phyloP scores from a whole-genome alignment of 768 basidiomycete species.

The Mycena galericulata region DNA sequence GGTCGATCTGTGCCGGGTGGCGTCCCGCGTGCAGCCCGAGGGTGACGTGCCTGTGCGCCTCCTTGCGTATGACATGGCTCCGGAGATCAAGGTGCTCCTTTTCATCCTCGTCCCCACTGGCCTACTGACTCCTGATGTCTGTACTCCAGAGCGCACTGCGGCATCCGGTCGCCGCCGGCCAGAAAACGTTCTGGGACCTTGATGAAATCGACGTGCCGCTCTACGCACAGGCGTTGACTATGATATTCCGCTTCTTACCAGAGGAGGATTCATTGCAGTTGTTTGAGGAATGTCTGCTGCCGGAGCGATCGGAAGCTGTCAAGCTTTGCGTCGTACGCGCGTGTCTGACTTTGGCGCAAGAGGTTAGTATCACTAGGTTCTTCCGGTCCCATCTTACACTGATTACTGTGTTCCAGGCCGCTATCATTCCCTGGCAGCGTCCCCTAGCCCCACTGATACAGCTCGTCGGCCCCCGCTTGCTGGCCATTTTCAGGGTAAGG shows the following conservation, averaged over 20 bases:
- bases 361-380: slow-evolving; percentile 57
- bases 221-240: slow-evolving; percentile 79
- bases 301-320: slow-evolving; percentile 84
- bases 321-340: slow-evolving; percentile 85
- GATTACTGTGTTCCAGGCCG: slow-evolving; percentile 51
- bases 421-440: slow-evolving; percentile 68
- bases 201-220: slow-evolving; percentile 85
- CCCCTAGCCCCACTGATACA: slow-evolving; percentile 61
- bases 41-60: slow-evolving; percentile 73
- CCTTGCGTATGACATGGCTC: slow-evolving; percentile 78
- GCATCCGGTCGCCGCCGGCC: slow-evolving; percentile 47
- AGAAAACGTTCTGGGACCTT: slow-evolving; percentile 79
- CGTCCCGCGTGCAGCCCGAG: slow-evolving; percentile 60
- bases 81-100: slow-evolving; percentile 77
- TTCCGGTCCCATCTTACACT: not conserved
- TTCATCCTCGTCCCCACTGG: not conserved
- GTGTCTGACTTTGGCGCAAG: slow-evolving; percentile 72
- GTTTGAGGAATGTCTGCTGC: slow-evolving; percentile 74
- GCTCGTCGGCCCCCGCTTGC: slow-evolving; percentile 60
- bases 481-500: slow-evolving; percentile 67
- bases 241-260: slow-evolving; percentile 77
- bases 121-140: not conserved
- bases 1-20: slow-evolving; percentile 83
- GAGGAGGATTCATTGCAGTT: slow-evolving; percentile 69
- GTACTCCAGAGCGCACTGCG: slow-evolving; percentile 45